Evolutionary conservation across 345 rosid species (phyloP), one percentile per base, ranked within the genome.

Genomic region (Firmiana major): DNA sequence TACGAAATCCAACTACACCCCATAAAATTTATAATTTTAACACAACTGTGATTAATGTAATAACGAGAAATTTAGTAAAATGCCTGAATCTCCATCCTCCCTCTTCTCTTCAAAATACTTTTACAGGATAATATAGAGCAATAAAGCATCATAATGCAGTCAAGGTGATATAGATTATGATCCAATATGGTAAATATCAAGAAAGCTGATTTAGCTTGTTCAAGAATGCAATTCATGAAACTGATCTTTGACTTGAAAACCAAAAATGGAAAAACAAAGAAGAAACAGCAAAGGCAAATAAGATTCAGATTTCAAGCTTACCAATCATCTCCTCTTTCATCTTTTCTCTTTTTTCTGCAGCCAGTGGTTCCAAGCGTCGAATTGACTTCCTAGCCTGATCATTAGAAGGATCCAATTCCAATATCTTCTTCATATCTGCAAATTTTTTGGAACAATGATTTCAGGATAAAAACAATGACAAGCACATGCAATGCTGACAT

Each of bases 321-420:
- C 99, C 91, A 70, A 93, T 86, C 94, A 93, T 94, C 88, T 96
- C 99, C 80, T 93, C 97, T 88, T 96, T 96, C 99, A 96, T 90
- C 84, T 92, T 93, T 84, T 93, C 98, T 81, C 94, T 84, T 83
- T 96, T 92, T 73, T 87, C 94, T 0, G 90, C 98, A 81, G 98
- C 98, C 71, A 94, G 79, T 58, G 98, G 98, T 80, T 92, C 93
- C 89, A 96, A 83, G 9, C 89, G 88, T 46, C 76, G 69, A 77
- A 92, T 91, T 36, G 91, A 65, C 85, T 79, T 94, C 83, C 80
- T 88, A 59, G 94, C 93, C 78, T 89, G 97, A 51, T 86, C 88
- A 82, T 92, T 91, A 57, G 92, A 84, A 62, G 98, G 92, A 80
- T 96, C 97, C 77, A 90, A 80, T 79, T 96, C 98, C 83, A 93